A percentile compares a stretch with the other conserved stretches of the same genome.
Evolutionary conservation across 2,329 filamentous ascomycete species (phyloP).

Genomic region (Fusarium liriodendri): DNA sequence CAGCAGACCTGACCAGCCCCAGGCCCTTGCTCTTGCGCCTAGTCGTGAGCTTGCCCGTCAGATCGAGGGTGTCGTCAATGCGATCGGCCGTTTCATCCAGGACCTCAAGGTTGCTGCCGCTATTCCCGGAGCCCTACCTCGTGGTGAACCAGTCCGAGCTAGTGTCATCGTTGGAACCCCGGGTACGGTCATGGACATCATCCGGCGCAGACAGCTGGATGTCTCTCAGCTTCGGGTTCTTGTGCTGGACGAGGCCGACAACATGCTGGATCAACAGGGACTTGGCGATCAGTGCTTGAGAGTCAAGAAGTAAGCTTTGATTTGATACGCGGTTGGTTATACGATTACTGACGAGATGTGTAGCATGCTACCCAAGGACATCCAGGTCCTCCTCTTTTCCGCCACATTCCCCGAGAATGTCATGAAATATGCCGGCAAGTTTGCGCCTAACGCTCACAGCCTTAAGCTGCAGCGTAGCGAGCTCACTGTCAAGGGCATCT

Average conservation of each 20-base stretch:
- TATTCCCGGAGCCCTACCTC: constrained; percentile 80
- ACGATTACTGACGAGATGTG: constrained; percentile 45
- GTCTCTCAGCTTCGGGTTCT: constrained; percentile 79
- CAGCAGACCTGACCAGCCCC: constrained; percentile 73
- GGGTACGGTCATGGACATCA: constrained; percentile 89
- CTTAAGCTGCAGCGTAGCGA: constrained; percentile 91
- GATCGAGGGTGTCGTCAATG: constrained; percentile 85
- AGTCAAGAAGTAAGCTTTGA: constrained; percentile 77
- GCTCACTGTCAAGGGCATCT: constrained; percentile 95
- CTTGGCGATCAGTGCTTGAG: constrained; percentile 94
- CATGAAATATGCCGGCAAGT: constrained; percentile 82
- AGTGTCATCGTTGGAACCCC: constrained; percentile 93
- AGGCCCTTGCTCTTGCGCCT: constrained; percentile 90
- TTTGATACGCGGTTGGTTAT: background rate
- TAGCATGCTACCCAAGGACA: constrained; percentile 76
- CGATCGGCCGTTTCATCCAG: constrained; percentile 86
- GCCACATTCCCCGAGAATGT: constrained; percentile 92
- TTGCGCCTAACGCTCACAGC: constrained; percentile 86
- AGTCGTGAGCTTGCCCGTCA: constrained; percentile 95
- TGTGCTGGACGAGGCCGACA: constrained; percentile 96
- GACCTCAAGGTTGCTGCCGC: constrained; percentile 82
- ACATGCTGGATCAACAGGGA: constrained; percentile 97
- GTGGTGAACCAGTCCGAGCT: constrained; percentile 75
- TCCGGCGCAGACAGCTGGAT: constrained; percentile 81
- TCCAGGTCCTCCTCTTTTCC: constrained; percentile 96